Evolutionary conservation across 2,329 filamentous ascomycete species (phyloP).

Genomic region (Talaromyces sp.): DNA sequence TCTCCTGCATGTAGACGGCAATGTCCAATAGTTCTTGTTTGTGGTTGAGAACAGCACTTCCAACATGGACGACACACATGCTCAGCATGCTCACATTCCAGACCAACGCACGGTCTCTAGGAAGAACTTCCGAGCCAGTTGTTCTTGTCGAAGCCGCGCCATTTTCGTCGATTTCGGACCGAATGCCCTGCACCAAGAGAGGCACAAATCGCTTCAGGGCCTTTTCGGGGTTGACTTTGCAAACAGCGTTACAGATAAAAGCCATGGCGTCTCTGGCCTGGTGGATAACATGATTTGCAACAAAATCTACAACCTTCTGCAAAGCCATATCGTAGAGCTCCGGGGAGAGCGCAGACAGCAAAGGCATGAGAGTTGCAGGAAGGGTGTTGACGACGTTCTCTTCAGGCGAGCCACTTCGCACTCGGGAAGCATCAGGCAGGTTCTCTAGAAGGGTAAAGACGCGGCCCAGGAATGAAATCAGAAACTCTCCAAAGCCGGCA

Average conservation of each 20-base stretch:
- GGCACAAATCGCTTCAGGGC: conserved; percentile 86
- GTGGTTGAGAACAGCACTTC: conserved; percentile 81
- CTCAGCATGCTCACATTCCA: conserved; percentile 97
- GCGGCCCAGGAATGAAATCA: conserved; percentile 82
- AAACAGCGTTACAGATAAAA: conserved; percentile 93
- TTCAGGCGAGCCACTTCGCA: conserved; percentile 86
- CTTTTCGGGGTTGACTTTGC: conserved; percentile 93
- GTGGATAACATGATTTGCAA: conserved; percentile 90
- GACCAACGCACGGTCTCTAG: conserved; percentile 83
- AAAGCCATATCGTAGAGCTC: conserved; percentile 89
- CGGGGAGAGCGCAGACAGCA: conserved; percentile 85
- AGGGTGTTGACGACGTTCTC: conserved; percentile 96
- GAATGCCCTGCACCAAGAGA: conserved; percentile 83
- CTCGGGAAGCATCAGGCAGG: conserved; percentile 79
- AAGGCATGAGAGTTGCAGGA: conserved; percentile 81
- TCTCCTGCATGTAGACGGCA: conserved; percentile 92
- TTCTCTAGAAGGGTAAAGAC: conserved; percentile 96
- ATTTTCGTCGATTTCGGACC: conserved; percentile 95
- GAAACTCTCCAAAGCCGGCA: conserved; percentile 86
- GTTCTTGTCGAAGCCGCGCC: conserved; percentile 91
- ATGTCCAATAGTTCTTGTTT: conserved; percentile 86
- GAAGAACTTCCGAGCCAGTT: conserved; percentile 86
- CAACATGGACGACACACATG: conserved; percentile 97
- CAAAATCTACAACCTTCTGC: conserved; percentile 87
- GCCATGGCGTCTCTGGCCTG: conserved; percentile 97